A percentile compares a stretch with the other conserved stretches of the same genome.
phyloP scores from a whole-genome alignment of 208 protist genomes.

The Crithidia sp. region DNA sequence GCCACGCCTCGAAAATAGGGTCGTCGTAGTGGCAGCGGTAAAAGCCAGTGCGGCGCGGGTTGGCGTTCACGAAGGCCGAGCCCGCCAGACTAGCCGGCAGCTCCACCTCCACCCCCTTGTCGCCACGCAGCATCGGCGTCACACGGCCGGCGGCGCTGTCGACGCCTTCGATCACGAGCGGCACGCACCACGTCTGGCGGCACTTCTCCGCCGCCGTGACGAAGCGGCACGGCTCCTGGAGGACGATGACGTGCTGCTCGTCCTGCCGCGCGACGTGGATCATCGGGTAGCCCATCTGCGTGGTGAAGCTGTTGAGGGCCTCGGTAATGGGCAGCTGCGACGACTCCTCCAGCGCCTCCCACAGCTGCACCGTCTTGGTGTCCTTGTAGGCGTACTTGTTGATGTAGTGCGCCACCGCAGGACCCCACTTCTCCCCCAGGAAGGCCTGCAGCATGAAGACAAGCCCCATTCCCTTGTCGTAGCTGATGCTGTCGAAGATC shows the following conservation, averaged over 20 bases:
- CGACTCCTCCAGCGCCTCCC: slow-evolving; percentile 89
- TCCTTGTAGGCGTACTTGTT: slow-evolving; percentile 91
- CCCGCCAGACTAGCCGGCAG: slow-evolving; percentile 44
- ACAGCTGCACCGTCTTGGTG: slow-evolving; percentile 95
- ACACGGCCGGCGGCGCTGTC: slow-evolving; percentile 34
- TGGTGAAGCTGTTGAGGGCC: slow-evolving; percentile 93
- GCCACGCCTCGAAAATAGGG: slow-evolving; percentile 49
- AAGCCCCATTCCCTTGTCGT: slow-evolving; percentile 94
- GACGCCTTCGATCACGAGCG: slow-evolving; percentile 62
- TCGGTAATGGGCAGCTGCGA: slow-evolving; percentile 82
- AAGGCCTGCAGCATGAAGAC: slow-evolving; percentile 94
- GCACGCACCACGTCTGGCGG: slow-evolving; percentile 65
- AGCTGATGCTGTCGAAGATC: slow-evolving; percentile 98
- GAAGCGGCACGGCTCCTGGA: slow-evolving; percentile 73
- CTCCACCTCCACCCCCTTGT: slow-evolving; percentile 43
- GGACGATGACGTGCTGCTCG: slow-evolving; percentile 10
- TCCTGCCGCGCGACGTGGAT: slow-evolving; percentile 59
- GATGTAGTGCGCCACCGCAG: slow-evolving; percentile 93
- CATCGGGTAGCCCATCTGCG: slow-evolving; percentile 94
- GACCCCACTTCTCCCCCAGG: slow-evolving; percentile 90
- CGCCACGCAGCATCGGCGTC: slow-evolving; percentile 58
- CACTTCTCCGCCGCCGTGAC: slow-evolving; percentile 36
- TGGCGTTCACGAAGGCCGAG: slow-evolving; percentile 55
- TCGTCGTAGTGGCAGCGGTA: slow-evolving; percentile 89
- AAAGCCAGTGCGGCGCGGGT: slow-evolving; percentile 78